These are phyloP conservation scores for Ceratocystis cubensis DNA, from an alignment of 2,329 filamentous ascomycete species.

Conservation along the genomic window DNA sequence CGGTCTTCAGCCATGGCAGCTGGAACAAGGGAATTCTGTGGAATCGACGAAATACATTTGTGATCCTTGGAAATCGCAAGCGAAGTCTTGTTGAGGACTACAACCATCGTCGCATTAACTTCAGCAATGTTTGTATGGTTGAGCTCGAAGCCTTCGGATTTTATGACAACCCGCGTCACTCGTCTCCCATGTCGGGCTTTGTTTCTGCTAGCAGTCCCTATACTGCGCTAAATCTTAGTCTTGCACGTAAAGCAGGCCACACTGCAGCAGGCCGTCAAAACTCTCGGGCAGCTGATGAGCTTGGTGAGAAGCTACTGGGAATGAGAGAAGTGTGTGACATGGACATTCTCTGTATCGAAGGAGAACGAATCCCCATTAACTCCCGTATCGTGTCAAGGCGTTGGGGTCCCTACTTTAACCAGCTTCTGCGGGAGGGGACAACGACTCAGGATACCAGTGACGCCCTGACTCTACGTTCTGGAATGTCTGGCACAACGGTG, in stretches of 20 bases:
- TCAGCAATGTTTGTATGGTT: slow-evolving; percentile 91
- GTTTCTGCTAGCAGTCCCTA: slow-evolving; percentile 67
- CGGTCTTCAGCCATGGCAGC: slow-evolving; percentile 89
- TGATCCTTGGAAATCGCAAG: slow-evolving; percentile 88
- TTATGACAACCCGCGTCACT: slow-evolving; percentile 84
- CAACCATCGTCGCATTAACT: slow-evolving; percentile 95
- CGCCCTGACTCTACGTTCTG: slow-evolving; percentile 59
- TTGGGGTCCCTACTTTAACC: slow-evolving; percentile 95
- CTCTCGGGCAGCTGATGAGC: slow-evolving; percentile 65
- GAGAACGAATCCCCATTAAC: slow-evolving; percentile 86
- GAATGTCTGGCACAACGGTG: slow-evolving; percentile 39
- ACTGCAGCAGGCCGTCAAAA: slow-evolving; percentile 66
- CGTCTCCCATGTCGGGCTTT: slow-evolving; percentile 67
- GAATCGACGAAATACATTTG: slow-evolving; percentile 87
- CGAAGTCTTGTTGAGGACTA: slow-evolving; percentile 93
- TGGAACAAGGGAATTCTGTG: slow-evolving; percentile 95
- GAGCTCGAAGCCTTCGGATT: slow-evolving; percentile 94
- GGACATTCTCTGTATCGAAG: slow-evolving; percentile 86
- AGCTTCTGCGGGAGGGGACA: slow-evolving; percentile 72
- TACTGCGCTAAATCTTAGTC: slow-evolving; percentile 43
- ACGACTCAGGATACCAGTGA: slow-evolving; percentile 57
- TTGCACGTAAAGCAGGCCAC: slow-evolving; percentile 47
- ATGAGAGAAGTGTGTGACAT: slow-evolving; percentile 87
- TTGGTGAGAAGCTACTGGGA: slow-evolving; percentile 67
- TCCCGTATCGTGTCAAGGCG: slow-evolving; percentile 74